phyloP scores from a whole-genome alignment of 2,329 filamentous ascomycete genomes.

The Alternaria alternata region DNA sequence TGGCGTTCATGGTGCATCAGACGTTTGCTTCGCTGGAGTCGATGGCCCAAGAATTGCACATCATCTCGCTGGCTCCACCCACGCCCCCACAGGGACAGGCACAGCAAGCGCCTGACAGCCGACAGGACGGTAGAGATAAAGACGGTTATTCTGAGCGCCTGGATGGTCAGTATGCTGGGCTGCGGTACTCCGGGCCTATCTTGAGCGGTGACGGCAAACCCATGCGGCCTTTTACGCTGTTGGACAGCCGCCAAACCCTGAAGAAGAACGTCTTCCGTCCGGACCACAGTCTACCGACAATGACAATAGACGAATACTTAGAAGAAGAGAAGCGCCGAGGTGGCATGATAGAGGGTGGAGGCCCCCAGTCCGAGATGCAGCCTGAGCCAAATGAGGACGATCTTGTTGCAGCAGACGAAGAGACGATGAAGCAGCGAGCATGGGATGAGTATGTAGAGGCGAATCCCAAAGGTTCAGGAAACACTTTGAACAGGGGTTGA shows the following conservation, averaged over 20 bases:
- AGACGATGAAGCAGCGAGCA: conserved; percentile 89
- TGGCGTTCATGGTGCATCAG: conserved; percentile 77
- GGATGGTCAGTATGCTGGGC: conserved; percentile 62
- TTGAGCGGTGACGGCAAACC: conserved; percentile 83
- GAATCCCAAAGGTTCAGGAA: conserved; percentile 84
- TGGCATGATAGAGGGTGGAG: conserved; percentile 90
- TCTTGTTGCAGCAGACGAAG: conserved; percentile 82
- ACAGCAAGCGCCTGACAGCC: conserved; percentile 52
- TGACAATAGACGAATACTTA: conserved; percentile 97
- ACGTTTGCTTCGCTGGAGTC: conserved; percentile 89
- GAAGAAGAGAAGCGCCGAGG: conserved; percentile 87
- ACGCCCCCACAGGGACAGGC: conserved; percentile 53
- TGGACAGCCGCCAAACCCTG: conserved; percentile 78
- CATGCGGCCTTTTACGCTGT: conserved; percentile 86
- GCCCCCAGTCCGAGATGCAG: conserved; percentile 72
- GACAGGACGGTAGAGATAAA: conserved; percentile 57
- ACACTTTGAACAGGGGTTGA: conserved; percentile 80
- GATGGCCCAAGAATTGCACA: conserved; percentile 81
- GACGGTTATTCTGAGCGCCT: conserved; percentile 76
- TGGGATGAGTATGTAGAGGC: conserved; percentile 96
- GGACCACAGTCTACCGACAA: conserved; percentile 93
- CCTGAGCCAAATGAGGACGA: conserved; percentile 89
- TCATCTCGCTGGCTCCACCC: conserved; percentile 77
- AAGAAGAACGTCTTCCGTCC: conserved; percentile 84
- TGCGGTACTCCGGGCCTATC: conserved; percentile 70